Conservation (phyloP, 768 basidiomycete genomes). For the Dioszegia crocea region DNA sequence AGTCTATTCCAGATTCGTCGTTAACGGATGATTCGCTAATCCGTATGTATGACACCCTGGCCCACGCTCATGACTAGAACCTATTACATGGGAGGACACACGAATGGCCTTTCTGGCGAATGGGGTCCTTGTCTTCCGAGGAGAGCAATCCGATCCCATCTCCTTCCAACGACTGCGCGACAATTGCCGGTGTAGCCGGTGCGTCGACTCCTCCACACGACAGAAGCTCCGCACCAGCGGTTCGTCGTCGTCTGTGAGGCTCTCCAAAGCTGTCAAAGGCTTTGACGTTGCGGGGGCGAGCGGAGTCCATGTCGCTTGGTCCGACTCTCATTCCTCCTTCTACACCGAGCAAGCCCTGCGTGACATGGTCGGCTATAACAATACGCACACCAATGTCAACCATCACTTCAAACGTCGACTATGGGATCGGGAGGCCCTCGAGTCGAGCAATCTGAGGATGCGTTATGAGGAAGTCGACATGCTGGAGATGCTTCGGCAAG, state of each 20-base stretch:
- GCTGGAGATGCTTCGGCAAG: constrained; percentile 62
- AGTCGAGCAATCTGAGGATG: constrained; percentile 54
- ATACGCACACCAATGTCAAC: background rate
- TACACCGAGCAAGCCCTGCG: constrained; percentile 1
- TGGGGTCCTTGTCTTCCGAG: background rate
- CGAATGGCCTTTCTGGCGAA: background rate
- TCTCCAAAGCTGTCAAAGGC: background rate
- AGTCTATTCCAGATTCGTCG: no score
- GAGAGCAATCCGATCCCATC: constrained; percentile 39
- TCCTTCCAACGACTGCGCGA: constrained; percentile 79
- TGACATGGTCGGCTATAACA: constrained; percentile 14
- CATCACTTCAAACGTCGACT: constrained; percentile 53
- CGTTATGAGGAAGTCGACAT: constrained; percentile 57
- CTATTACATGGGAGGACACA: background rate
- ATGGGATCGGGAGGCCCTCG: constrained; percentile 56
- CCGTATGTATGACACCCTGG: background rate
- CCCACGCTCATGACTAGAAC: background rate
- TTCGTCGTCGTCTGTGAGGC: constrained; percentile 50
- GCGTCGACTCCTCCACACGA: constrained; percentile 69
- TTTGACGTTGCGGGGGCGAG: background rate
- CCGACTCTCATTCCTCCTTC: constrained; percentile 4
- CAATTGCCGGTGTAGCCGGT: constrained; percentile 67
- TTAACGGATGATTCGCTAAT: background rate
- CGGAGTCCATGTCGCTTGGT: constrained; percentile 3
- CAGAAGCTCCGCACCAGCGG: constrained; percentile 74